Evolutionary conservation across 352 stramenopile species (phyloP).

Genomic region (Phytophthora syringae): DNA sequence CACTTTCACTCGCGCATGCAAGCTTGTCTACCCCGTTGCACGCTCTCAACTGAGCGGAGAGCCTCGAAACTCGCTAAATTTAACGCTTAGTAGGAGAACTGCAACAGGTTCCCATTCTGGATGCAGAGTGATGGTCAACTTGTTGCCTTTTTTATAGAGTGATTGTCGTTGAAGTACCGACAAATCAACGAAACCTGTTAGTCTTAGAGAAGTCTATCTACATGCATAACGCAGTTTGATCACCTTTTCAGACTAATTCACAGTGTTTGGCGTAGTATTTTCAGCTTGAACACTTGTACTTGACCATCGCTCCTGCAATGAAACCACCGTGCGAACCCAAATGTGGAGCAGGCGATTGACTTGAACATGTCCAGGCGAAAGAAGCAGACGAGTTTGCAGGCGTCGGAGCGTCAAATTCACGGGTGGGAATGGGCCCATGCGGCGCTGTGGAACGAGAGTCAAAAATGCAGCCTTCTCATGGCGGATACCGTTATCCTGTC

Average conservation of each 20-base stretch:
- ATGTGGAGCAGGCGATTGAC: conserved; percentile 20
- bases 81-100: conserved; percentile 7
- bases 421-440: conserved; percentile 52
- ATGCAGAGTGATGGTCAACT: conserved; percentile 22
- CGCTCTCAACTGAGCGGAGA: background rate
- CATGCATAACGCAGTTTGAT: no score
- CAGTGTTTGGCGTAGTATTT: no score
- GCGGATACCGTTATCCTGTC: conserved; percentile 49
- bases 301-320: background rate
- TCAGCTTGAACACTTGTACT: background rate
- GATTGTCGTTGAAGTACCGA: background rate
- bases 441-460: conserved; percentile 33
- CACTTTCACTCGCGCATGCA: background rate
- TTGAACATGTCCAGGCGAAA: conserved; percentile 35
- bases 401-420: background rate
- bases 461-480: conserved; percentile 44
- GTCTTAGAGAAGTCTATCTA: no score
- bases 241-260: no score
- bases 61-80: conserved; percentile 14
- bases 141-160: conserved; percentile 20
- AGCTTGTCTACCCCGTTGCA: conserved; percentile 9
- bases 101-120: background rate
- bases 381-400: conserved; percentile 13
- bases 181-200: no score
- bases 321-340: conserved; percentile 28